Evolutionary conservation across 2,329 filamentous ascomycete genomes (phyloP), one percentile per base, ranked within the genome.

Genomic region (Gaeumannomyces tritici): DNA sequence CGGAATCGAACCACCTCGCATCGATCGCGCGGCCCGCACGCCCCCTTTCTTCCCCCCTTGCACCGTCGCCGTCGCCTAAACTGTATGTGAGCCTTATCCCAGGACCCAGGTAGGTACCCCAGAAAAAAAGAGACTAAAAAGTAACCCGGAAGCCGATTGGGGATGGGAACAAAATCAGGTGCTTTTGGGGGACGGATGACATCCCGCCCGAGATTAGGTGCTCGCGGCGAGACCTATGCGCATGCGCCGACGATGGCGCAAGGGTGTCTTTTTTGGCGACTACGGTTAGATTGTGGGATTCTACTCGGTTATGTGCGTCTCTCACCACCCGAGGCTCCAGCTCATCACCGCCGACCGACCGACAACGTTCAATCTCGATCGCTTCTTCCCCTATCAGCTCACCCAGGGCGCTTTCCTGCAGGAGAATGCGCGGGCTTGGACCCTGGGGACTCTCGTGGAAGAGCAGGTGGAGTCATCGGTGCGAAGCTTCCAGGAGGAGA

Each of bases 1-100:
- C 9, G 54, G 27, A 61, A 61, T 61, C 59, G 59, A 61, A 61
- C 47, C 59, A 61, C 42, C 27, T 33, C 18, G 24, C 26, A 54
- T 11, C 42, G 24, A 27, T 24, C 26, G 55, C 55, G 4, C 2
- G 2, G 9, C 55, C 42, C 42, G 33, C 42, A 2, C 42, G 18
- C 42, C 42, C 42, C 42, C 18, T 51, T 24, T n/a, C 9, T 24
- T n/a, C 42, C 42, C 11, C 6, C 31, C 1, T 33, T n/a, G n/a
- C n/a, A 8, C 31, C 31, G 1, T 33, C 8, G 31, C 8, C 42
- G 8, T 9, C 18, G n/a, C 42, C 21, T 9, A n/a, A n/a, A n/a
- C n/a, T n/a, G n/a, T n/a, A n/a, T n/a, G n/a, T n/a, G n/a, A 51
- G 18, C 42, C 35, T 42, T 42, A 42, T 42, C 35, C 35, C 35